phyloP scores from a whole-genome alignment of 1,139 yeast species.

The Blastobotrys petasosporus region DNA sequence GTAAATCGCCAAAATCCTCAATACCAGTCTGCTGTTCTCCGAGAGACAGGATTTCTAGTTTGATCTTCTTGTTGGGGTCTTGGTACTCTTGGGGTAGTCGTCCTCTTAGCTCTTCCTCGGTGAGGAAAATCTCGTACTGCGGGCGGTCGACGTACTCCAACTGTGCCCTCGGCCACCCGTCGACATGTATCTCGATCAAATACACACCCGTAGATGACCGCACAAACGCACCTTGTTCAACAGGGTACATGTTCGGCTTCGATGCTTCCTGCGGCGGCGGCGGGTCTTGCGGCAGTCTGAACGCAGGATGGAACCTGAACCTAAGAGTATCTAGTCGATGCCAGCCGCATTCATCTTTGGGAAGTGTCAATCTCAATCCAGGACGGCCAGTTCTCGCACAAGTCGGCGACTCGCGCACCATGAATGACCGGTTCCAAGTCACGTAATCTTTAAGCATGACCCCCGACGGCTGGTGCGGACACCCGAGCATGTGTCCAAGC shows the following conservation, averaged over 20 bases:
- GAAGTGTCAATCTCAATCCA: slow-evolving; percentile 43
- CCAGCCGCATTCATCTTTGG: slow-evolving; percentile 80
- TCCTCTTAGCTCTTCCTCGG: slow-evolving; percentile 42
- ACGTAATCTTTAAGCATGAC: slow-evolving; percentile 86
- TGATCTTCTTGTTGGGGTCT: slow-evolving; percentile 33
- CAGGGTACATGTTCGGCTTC: slow-evolving; percentile 41
- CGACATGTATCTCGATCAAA: slow-evolving; percentile 58
- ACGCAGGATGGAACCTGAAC: slow-evolving; percentile 75
- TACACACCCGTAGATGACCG: slow-evolving; percentile 59
- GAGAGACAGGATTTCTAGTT: slow-evolving; percentile 40
- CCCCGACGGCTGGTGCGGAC: slow-evolving; percentile 87
- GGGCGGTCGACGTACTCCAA: slow-evolving; percentile 61
- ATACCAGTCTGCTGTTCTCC: slow-evolving; percentile 31
- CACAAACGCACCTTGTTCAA: slow-evolving; percentile 46
- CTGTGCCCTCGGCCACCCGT: slow-evolving; percentile 59
- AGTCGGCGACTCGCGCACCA: slow-evolving; percentile 56
- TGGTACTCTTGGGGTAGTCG: slow-evolving; percentile 41
- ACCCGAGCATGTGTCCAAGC: slow-evolving; percentile 83
- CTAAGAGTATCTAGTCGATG: slow-evolving; percentile 72
- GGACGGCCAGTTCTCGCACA: slow-evolving; percentile 49
- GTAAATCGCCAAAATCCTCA: slow-evolving; percentile 25
- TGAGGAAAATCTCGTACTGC: slow-evolving; percentile 45
- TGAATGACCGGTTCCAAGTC: slow-evolving; percentile 72
- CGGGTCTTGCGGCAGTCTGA: slow-evolving; percentile 61
- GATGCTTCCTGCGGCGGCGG: slow-evolving; percentile 29